Base-by-base conservation (phyloP, 371 early-diverging fungal genomes). In the Phascolomyces articulosus region DNA sequence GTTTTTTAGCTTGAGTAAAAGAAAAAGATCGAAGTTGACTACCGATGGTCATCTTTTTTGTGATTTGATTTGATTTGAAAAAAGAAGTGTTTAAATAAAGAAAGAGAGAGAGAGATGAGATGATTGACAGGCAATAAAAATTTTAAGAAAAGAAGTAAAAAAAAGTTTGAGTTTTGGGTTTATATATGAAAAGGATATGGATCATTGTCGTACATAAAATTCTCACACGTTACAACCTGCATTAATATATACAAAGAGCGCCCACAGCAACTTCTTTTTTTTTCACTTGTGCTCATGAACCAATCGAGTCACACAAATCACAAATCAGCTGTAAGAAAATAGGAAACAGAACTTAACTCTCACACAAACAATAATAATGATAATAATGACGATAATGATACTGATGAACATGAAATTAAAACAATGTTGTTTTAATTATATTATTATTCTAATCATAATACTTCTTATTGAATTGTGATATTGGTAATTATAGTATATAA, bases 11-110 rank as follows among this genome's bases (percentile, higher is more conserved):
- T 11, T 40, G 53, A 18, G 26, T 13, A 10, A 55, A 23, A 23
- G 58, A 64, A 9, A 64, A 13, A 16, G 34, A 26, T 31, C 64
- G 64, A 58, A 64, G 58, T 18, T 64, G 64, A 34, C 41, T 57
- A n/a, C 57, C 47, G 7, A 21, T 40, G 13, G 40, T 31, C 26
- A 47, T 40, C 59, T 44, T 58, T 41, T 24, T 51, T 38, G 44
- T 15, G 29, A 26, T 28, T 23, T 3, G 3, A 63, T 31, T 2
- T 34, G 6, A 34, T 34, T 34, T 31, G 9, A 31, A 31, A 31
- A 31, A 31, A 31, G 9, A 31, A 31, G 31, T n/a, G n/a, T n/a
- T n/a, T n/a, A 34, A 34, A 34, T 0, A 2, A 34, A 34, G 34
- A 34, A 34, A 16, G 21, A n/a, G 27, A 63, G 41, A 63, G 29